Evolutionary conservation across 148 eudicot genomes (phyloP), one percentile per base, ranked within the genome.

Genomic region (Chenopodium berlandieri): DNA sequence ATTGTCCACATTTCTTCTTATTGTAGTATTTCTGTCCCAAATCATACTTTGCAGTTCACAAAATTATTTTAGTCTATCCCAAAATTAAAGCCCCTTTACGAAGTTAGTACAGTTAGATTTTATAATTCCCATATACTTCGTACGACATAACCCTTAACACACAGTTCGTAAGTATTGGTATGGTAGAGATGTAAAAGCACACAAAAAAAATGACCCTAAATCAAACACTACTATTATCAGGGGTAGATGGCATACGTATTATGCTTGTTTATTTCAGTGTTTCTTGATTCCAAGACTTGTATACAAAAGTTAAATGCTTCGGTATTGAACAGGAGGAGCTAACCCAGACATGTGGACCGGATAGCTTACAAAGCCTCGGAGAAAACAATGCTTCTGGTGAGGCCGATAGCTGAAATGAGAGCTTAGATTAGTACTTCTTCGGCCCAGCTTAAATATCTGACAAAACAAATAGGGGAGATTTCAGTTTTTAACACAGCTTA

Each of bases 301-400:
- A 12, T 56, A 3, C 62, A 19, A 56, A 56, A 52, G 2, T 40
- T 14, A 71, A 65, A 50, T 63, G 50, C 75, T 80, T 80, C 75
- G 71, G 37, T 69, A 8, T 34, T 82, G 79, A 71, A 88, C 97
- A 94, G 98, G 94, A 84, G 75, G 94, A 94, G 79, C 85, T 94
- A 68, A 86, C 87, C 54, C 86, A 83, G 85, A 4, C 85, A 66
- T 81, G 82, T n/a, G 92, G 94, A 30, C 87, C 93, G 16, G 91
- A 91, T 7, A 86, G 84, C 30, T 68, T 90, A 30, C 63, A 88
- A 25, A 80, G 80, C 48, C 87, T 88, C n/a, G 86, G 87, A 77
- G 88, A 80, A 64, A 81, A 84, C 71, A 88, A 77, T 50, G 52
- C 56, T 52, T 76, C 80, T n/a, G 89, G 81, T n/a, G 88, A 86